Evolutionary conservation across 352 stramenopile genomes (phyloP).

Genomic region (Globisporangium cylindrosporum): DNA sequence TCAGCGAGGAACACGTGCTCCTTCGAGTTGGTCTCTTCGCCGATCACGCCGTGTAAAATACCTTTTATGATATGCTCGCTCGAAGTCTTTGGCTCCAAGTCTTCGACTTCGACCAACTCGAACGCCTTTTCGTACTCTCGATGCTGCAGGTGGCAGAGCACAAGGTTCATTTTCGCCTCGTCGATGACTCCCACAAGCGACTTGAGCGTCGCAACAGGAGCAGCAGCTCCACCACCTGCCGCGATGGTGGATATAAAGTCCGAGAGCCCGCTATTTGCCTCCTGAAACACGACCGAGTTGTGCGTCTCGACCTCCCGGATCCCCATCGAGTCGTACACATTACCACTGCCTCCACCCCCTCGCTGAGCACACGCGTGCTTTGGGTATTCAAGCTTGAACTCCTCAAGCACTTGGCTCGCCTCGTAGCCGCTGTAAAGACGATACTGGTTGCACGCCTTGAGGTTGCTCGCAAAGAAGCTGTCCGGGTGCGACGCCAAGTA

Average conservation of each 20-base stretch:
- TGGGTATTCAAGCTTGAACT: constrained; percentile 53
- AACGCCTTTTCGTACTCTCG: constrained; percentile 51
- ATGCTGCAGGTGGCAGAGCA: constrained; percentile 46
- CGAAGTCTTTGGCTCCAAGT: constrained; percentile 39
- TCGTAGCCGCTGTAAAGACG: constrained; percentile 51
- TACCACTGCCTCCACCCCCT: not conserved
- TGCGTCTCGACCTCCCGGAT: constrained; percentile 44
- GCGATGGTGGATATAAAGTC: not conserved
- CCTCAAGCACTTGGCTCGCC: constrained; percentile 81
- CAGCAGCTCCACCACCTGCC: not conserved
- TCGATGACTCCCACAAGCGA: constrained; percentile 40
- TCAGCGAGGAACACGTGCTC: constrained; percentile 75
- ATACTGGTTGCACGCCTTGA: constrained; percentile 66
- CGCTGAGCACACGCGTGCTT: constrained; percentile 28
- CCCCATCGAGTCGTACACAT: constrained; percentile 15
- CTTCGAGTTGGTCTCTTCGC: constrained; percentile 53
- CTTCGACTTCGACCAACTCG: constrained; percentile 39
- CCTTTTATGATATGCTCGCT: constrained; percentile 54
- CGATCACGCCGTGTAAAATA: constrained; percentile 58
- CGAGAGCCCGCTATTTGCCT: constrained; percentile 9
- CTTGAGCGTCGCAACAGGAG: constrained; percentile 21
- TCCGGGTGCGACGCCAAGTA: constrained; percentile 48
- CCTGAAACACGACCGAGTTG: constrained; percentile 53
- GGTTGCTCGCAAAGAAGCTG: constrained; percentile 69
- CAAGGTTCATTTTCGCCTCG: constrained; percentile 57